Evolutionary conservation across 2,329 filamentous ascomycete genomes (phyloP), one percentile per base, ranked within the genome.

Genomic region (Arthrobotrys pseudoclavata): DNA sequence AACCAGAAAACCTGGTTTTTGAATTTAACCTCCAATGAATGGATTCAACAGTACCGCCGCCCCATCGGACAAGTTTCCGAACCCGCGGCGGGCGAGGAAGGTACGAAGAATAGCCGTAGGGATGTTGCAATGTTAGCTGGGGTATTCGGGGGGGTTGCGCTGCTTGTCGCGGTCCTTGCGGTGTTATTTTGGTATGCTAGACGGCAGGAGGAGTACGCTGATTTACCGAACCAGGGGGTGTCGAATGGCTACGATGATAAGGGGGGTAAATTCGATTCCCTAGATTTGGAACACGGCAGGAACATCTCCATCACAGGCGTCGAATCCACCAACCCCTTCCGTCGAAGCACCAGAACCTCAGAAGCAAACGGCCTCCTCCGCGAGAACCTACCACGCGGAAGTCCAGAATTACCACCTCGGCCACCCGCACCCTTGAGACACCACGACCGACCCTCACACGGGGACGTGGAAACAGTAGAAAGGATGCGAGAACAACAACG

Each of bases 21-120:
- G 60, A 90, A 90, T 80, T 82, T 90, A 22, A 89, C 87, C 0
- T 87, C 87, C 2, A 86, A 87, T 83, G 83, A 84, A 12, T 90
- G 89, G 89, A 64, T 79, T 10, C 9, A 53, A 13, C 57, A 50
- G 2, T 80, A 80, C 48, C 74, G 76, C 10, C 79, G 71, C 15
- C 68, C 78, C 1, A 20, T 64, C 5, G 66, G 69, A 2, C 4
- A 40, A 5, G 37, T 76, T 12, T 45, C 69, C 12, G 60, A 64
- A 18, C 70, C 68, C n/a, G 55, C 52, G 10, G 24, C 42, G 7
- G 62, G 74, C 1, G 78, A 7, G n/a, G 42, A 79, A 24, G 62
- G 63, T 10, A 62, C 61, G 1, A 47, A 63, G n/a, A 26, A 20
- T 15, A 61, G 45, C 20, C n/a, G 61, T 42, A 53, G 60, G n/a